Conservation (phyloP, 2,329 filamentous ascomycete species). For the Alternaria sp. region DNA sequence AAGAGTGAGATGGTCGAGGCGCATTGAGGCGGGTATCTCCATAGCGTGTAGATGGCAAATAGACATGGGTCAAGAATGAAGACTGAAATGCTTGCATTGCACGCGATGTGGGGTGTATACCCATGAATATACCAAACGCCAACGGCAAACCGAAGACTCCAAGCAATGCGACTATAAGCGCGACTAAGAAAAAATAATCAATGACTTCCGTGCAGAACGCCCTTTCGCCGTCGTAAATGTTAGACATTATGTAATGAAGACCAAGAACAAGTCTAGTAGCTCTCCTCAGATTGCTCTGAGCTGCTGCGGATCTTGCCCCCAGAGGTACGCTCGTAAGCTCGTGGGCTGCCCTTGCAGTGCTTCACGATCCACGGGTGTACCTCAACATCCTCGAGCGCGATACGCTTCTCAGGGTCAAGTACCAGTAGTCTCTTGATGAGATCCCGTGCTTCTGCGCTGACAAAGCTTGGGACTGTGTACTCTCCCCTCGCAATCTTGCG, state of each 20-base stretch:
- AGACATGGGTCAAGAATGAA: neutral
- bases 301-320: conserved; percentile 40
- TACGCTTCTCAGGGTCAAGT: conserved; percentile 90
- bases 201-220: conserved; percentile 17
- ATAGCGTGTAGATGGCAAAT: neutral
- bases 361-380: conserved; percentile 96
- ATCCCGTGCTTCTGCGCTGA: conserved; percentile 89
- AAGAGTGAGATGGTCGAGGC: conserved; percentile 12
- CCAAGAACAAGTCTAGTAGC: conserved; percentile 15
- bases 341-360: conserved; percentile 71
- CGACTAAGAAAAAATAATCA: neutral
- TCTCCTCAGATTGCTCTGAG: conserved; percentile 37
- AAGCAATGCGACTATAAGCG: conserved; percentile 13
- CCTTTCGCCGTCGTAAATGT: conserved; percentile 25
- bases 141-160: conserved; percentile 7
- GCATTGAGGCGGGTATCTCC: neutral
- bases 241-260: conserved; percentile 23
- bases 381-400: conserved; percentile 87
- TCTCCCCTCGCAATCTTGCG: conserved; percentile 86
- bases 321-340: conserved; percentile 44
- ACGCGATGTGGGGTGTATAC: neutral
- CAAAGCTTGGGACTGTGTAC: conserved; percentile 90
- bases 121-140: conserved; percentile 3
- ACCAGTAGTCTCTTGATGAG: conserved; percentile 90
- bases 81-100: neutral